A percentile compares a stretch with the other conserved stretches of the same genome.
Evolutionary conservation across 2,329 filamentous ascomycete genomes (phyloP).

Genomic region (Bipolaris oryzae): DNA sequence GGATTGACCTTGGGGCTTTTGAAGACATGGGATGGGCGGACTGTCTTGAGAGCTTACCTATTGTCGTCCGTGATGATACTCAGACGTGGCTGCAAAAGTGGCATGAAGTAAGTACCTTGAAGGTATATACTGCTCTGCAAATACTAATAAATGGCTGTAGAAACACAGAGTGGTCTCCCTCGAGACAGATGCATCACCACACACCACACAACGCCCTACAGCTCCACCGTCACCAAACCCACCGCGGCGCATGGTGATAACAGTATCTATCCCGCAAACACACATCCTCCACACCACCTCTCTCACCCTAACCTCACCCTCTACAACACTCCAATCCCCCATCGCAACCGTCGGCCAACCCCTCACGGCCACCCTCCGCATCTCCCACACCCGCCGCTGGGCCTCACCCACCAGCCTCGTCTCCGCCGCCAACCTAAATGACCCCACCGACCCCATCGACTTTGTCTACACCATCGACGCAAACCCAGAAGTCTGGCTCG

Average conservation of each 20-base stretch:
- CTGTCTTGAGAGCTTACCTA: conserved; percentile 59
- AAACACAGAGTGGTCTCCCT: conserved; percentile 33
- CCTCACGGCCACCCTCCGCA: conserved; percentile 64
- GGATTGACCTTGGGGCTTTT: conserved; percentile 59
- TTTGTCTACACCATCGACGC: conserved; percentile 85
- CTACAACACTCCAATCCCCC: conserved; percentile 29
- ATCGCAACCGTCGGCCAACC: conserved; percentile 68
- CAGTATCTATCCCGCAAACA: conserved; percentile 85
- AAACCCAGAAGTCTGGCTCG: conserved; percentile 77
- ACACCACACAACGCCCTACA: conserved; percentile 13
- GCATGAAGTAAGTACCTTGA: conserved; percentile 57
- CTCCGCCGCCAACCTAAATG: conserved; percentile 34
- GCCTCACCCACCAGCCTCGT: conserved; percentile 32
- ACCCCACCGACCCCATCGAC: conserved; percentile 61
- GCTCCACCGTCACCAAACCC: conserved; percentile 46
- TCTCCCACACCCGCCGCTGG: conserved; percentile 64
- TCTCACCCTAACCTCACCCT: conserved; percentile 59
- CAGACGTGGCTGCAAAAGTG: conserved; percentile 61
- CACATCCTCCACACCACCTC: conserved; percentile 82
- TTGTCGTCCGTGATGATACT: conserved; percentile 51
- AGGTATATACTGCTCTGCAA: no score
- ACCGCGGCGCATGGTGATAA: conserved; percentile 75
- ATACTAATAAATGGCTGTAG: conserved; percentile 29
- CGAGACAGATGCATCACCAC: conserved; percentile 14
- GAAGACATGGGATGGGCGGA: conserved; percentile 61